phyloP scores from a whole-genome alignment of 2,329 filamentous ascomycete genomes.

The Penicillium hesseltinei region DNA sequence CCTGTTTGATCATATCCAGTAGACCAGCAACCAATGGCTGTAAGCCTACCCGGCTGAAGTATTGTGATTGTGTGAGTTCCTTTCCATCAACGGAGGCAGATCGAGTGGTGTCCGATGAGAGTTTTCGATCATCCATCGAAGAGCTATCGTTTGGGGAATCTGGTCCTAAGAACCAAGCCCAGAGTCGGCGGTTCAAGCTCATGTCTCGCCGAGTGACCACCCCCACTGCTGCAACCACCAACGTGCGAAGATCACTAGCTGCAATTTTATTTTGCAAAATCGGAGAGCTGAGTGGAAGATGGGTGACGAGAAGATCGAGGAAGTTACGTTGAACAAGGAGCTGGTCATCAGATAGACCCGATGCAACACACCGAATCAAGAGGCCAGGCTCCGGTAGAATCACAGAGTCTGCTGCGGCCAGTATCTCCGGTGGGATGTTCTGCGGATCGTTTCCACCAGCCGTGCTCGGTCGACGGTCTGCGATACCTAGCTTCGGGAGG shows the following conservation, averaged over 20 bases:
- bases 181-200: constrained; percentile 92
- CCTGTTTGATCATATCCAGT: constrained; percentile 68
- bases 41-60: constrained; percentile 79
- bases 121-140: constrained; percentile 30
- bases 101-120: constrained; percentile 29
- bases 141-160: constrained; percentile 49
- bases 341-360: constrained; percentile 82
- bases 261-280: constrained; percentile 76
- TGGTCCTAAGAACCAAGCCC: constrained; percentile 92
- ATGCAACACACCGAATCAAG: constrained; percentile 85
- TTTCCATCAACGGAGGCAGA: constrained; percentile 36
- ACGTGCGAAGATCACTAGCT: constrained; percentile 71
- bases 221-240: constrained; percentile 78
- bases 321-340: constrained; percentile 91
- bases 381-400: constrained; percentile 82
- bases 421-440: constrained; percentile 28
- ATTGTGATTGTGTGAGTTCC: constrained; percentile 64
- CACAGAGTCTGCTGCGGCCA: constrained; percentile 47
- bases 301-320: constrained; percentile 84
- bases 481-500: constrained; percentile 67
- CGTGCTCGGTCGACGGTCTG: constrained; percentile 32
- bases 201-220: constrained; percentile 91
- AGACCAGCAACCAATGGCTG: constrained; percentile 71
- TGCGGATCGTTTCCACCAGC: constrained; percentile 29
- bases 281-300: constrained; percentile 78